Base-by-base conservation (phyloP, 2,329 filamentous ascomycete species). In the Cadophora sp. region DNA sequence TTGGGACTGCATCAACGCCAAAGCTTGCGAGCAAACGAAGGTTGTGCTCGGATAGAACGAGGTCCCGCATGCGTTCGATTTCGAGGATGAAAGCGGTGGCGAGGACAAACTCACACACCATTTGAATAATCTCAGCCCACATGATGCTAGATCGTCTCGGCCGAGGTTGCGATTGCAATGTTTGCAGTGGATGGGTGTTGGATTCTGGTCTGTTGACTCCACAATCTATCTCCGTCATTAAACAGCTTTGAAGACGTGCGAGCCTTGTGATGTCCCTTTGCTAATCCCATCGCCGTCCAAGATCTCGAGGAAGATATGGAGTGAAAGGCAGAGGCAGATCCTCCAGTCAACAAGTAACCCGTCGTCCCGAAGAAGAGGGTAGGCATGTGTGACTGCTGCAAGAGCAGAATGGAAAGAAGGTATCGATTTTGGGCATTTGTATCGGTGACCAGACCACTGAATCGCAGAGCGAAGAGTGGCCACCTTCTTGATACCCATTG, bases 351-450 rank as follows among this genome's bases (percentile, higher is more conserved):
- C 60, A 73, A 73, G 71, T 70, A 83, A 82, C 83, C 85, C 83
- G 71, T 78, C 73, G 71, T 74, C 69, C 59, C 59, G 41, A 70
- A 73, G 74, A 76, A 75, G 69, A 77, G 80, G 81, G 78, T 82
- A 75, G 55, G 77, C 76, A 73, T 70, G 68, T 65, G 68, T 67
- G 70, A 69, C 72, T 70, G 71, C 69, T 69, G 66, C 70, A 66
- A 68, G 74, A 62, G 60, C 75, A 75, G 74, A 75, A 65, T 66
- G 68, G 68, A 65, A 68, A 65, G 64, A 71, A 70, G 64, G 68
- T 65, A 60, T 87, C 80, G 67, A 78, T 91, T 73, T 91, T 75
- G 88, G 88, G 87, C 83, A 87, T 80, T 85, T 87, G 88, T 90
- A 91, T 90, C 88, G 87, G 83, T 88, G 83, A 79, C 82, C 83